Percentiles rank a stretch among this genome's conserved stretches.
phyloP scores from a whole-genome alignment of 2,329 filamentous ascomycete genomes.

The Pseudogymnoascus sp. region DNA sequence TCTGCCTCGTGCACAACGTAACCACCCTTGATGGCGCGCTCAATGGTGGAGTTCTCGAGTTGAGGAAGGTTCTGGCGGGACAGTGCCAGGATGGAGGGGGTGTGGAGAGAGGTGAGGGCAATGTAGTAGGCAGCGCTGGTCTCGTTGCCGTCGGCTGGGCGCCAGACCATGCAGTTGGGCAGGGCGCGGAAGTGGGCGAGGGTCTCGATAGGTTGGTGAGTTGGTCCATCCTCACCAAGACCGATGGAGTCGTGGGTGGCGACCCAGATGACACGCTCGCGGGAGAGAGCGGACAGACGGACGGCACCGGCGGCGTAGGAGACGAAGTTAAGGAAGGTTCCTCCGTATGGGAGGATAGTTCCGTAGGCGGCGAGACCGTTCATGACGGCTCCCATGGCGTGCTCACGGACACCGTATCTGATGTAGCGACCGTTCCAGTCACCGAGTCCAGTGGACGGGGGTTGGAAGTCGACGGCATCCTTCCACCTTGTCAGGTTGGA shows the following conservation, averaged over 20 bases:
- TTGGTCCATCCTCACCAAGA: slow-evolving; percentile 96
- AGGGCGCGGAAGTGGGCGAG: slow-evolving; percentile 97
- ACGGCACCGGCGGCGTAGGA: slow-evolving; percentile 94
- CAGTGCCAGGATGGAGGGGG: slow-evolving; percentile 86
- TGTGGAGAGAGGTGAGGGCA: slow-evolving; percentile 79
- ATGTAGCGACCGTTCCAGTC: slow-evolving; percentile 88
- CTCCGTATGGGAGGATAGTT: slow-evolving; percentile 84
- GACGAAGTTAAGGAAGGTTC: slow-evolving; percentile 99
- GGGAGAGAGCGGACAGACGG: slow-evolving; percentile 86
- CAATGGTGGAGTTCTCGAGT: slow-evolving; percentile 86
- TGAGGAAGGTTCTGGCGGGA: slow-evolving; percentile 98
- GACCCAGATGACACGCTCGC: slow-evolving; percentile 86
- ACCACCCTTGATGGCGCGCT: slow-evolving; percentile 86
- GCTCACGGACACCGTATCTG: slow-evolving; percentile 86
- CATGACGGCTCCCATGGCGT: slow-evolving; percentile 86
- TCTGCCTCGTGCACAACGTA: slow-evolving; percentile 83
- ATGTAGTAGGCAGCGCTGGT: slow-evolving; percentile 96
- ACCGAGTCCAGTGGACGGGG: slow-evolving; percentile 74
- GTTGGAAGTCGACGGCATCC: slow-evolving; percentile 94
- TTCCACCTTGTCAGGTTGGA: slow-evolving; percentile 99
- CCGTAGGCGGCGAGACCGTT: slow-evolving; percentile 95
- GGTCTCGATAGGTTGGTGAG: slow-evolving; percentile 98
- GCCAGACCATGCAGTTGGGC: slow-evolving; percentile 99
- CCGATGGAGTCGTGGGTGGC: slow-evolving; percentile 99
- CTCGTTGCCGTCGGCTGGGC: slow-evolving; percentile 97